Percentiles rank a stretch among this genome's conserved stretches.
phyloP scores from a whole-genome alignment of 2,329 filamentous ascomycete species.

The Fusarium acutatum region DNA sequence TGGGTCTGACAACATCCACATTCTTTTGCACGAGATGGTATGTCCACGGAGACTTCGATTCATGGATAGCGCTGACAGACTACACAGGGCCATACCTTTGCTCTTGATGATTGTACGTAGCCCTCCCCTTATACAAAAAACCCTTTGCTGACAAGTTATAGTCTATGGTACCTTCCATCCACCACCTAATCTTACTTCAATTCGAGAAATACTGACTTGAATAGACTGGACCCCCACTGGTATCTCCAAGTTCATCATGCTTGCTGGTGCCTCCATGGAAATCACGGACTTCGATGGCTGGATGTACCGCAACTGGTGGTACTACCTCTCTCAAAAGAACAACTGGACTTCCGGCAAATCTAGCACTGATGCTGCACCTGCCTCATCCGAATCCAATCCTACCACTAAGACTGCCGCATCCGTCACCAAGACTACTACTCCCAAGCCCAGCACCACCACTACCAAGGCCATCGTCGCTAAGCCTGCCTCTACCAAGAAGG shows the following conservation, averaged over 20 bases:
- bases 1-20: constrained; percentile 51
- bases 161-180: constrained; percentile 22
- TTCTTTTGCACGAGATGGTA: constrained; percentile 55
- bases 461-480: background rate
- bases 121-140: no score
- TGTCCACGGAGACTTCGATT: accelerated
- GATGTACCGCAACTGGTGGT: constrained; percentile 59
- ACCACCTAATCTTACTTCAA: no score
- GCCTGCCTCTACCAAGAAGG: background rate
- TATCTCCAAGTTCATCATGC: constrained; percentile 55
- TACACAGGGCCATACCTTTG: constrained; percentile 49
- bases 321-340: constrained; percentile 42
- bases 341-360: constrained; percentile 28
- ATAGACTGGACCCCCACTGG: constrained; percentile 55
- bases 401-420: background rate
- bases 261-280: constrained; percentile 50
- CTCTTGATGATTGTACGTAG: constrained; percentile 49
- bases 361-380: background rate
- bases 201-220: background rate
- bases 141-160: constrained; percentile 1
- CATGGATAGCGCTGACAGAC: background rate
- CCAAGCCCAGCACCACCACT: background rate
- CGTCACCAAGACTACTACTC: background rate
- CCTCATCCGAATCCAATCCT: background rate
- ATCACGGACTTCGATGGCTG: constrained; percentile 59